Conservation (phyloP, 352 stramenopile species). For the Globisporangium iwayamae region DNA sequence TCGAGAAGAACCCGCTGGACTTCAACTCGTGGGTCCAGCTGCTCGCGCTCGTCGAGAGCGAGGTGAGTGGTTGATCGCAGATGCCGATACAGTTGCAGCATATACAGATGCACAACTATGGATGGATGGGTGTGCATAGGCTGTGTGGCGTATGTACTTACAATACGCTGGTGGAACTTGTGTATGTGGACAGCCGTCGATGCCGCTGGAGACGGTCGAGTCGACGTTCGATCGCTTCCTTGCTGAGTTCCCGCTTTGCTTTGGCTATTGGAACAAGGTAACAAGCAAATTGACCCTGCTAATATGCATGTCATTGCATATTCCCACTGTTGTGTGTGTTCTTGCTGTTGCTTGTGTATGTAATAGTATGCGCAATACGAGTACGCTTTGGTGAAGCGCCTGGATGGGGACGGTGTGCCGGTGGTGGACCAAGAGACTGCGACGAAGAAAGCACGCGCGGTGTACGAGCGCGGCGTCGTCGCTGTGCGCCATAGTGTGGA, state of each 20-base stretch:
- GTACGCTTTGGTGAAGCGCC: constrained; percentile 30
- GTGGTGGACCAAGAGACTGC: constrained; percentile 42
- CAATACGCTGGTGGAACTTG: background rate
- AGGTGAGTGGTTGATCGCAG: constrained; percentile 24
- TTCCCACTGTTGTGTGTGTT: background rate
- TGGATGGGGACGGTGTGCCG: constrained; percentile 33
- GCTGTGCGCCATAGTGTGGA: constrained; percentile 69
- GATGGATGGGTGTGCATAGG: background rate
- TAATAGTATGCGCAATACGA: constrained; percentile 72
- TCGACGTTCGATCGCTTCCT: constrained; percentile 72
- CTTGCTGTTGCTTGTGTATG: background rate
- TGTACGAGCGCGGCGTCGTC: constrained; percentile 69
- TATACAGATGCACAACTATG: background rate
- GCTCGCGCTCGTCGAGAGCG: constrained; percentile 62
- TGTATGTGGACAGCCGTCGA: constrained; percentile 22
- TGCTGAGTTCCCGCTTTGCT: constrained; percentile 73
- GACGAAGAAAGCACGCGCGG: constrained; percentile 36
- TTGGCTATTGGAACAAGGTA: constrained; percentile 88
- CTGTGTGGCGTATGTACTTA: background rate
- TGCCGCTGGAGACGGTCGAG: constrained; percentile 52
- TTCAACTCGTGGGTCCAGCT: constrained; percentile 81
- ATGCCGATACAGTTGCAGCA: background rate
- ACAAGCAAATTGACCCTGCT: background rate
- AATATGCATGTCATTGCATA: background rate
- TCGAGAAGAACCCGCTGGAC: constrained; percentile 70